Evolutionary conservation across 495 filamentous ascomycete species (phyloP).

Genomic region (Annulohypoxylon stygium): DNA sequence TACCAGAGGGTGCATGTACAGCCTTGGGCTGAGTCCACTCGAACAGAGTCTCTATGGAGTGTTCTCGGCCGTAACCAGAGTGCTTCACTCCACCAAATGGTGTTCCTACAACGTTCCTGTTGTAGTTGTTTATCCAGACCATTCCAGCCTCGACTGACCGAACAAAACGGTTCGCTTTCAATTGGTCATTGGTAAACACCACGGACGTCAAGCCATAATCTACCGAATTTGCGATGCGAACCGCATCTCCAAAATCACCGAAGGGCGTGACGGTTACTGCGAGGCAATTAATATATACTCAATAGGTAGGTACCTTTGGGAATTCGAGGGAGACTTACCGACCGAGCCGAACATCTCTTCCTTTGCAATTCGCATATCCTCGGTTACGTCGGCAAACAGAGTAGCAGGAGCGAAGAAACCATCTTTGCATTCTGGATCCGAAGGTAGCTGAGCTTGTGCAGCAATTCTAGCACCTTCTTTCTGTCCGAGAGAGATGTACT

Average conservation of each 20-base stretch:
- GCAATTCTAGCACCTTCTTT: constrained; percentile 72
- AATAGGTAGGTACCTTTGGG: background rate
- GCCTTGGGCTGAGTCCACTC: constrained; percentile 26
- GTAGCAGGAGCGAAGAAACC: constrained; percentile 71
- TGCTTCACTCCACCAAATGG: constrained; percentile 34
- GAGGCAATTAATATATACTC: background rate
- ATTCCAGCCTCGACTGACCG: constrained; percentile 30
- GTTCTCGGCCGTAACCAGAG: constrained; percentile 28
- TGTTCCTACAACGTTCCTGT: constrained; percentile 26
- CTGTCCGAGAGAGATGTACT: constrained; percentile 74
- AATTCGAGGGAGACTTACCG: constrained; percentile 44
- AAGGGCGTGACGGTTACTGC: constrained; percentile 47
- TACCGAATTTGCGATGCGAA: constrained; percentile 49
- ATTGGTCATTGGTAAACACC: constrained; percentile 33
- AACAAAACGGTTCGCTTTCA: constrained; percentile 35
- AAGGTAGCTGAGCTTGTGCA: constrained; percentile 52
- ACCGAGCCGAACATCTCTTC: constrained; percentile 80
- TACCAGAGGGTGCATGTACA: constrained; percentile 19
- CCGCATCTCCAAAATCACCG: constrained; percentile 50
- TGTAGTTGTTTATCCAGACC: constrained; percentile 34
- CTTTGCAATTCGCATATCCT: constrained; percentile 71
- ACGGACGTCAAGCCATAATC: constrained; percentile 27
- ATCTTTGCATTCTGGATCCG: constrained; percentile 70
- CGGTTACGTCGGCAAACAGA: constrained; percentile 73
- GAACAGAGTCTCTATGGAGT: constrained; percentile 25